These are phyloP conservation scores for Chlorella ohadii DNA, from an alignment of 139 green algal species.

Conservation along the genomic window DNA sequence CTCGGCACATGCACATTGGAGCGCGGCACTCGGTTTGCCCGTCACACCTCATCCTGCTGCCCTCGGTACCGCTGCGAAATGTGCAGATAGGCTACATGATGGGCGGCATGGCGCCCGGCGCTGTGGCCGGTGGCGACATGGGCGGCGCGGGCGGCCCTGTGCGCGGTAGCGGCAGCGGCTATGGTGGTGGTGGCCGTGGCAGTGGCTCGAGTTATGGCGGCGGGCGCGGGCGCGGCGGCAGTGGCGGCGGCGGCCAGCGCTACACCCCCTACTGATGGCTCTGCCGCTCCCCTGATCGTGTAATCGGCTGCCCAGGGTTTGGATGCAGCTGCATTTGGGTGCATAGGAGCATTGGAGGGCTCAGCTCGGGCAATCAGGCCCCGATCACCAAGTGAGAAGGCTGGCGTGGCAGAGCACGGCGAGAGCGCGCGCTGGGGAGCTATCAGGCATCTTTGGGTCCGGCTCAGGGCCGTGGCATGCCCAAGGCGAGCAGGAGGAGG, in stretches of 20 bases:
- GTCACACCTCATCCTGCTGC: neutral
- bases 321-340: too few species aligned
- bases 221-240: conserved; percentile 18
- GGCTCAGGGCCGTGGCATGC: too few species aligned
- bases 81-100: conserved; percentile 58
- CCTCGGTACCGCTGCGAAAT: neutral
- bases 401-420: too few species aligned
- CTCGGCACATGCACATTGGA: too few species aligned
- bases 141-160: conserved; percentile 12
- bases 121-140: neutral
- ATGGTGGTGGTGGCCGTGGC: conserved; percentile 3
- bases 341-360: too few species aligned
- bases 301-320: neutral
- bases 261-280: conserved; percentile 51
- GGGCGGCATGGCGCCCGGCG: conserved; percentile 2
- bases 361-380: too few species aligned
- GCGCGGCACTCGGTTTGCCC: too few species aligned
- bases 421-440: too few species aligned
- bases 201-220: conserved; percentile 26
- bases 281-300: too few species aligned
- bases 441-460: too few species aligned
- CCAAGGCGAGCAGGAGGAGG: too few species aligned
- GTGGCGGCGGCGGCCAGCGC: conserved; percentile 30
- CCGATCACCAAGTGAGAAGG: too few species aligned
- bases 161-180: conserved; percentile 21